These are phyloP conservation scores for Polygonum aviculare DNA, from an alignment of 148 eudicot genomes.

Conservation along the genomic window DNA sequence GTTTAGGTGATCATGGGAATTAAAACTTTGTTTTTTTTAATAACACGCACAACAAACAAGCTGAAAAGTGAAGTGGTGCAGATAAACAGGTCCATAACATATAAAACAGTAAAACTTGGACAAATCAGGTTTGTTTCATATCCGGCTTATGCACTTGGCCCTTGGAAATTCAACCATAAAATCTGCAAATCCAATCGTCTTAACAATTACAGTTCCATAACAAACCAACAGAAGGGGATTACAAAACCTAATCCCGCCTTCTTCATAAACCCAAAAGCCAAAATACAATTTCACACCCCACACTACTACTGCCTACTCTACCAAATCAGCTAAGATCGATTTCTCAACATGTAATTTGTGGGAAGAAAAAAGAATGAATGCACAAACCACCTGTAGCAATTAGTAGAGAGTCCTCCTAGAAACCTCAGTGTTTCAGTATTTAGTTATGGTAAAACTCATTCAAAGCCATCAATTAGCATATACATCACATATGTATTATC, in stretches of 20 bases:
- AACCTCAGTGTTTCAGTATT: not conserved
- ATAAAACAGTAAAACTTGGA: not conserved
- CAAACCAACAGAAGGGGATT: slow-evolving; percentile 3
- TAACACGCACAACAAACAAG: not conserved
- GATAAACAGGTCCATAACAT: not conserved
- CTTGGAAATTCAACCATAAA: not conserved
- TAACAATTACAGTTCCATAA: not conserved
- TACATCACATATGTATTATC: slow-evolving; percentile 1
- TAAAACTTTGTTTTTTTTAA: not conserved
- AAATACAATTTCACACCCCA: slow-evolving; percentile 4
- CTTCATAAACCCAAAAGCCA: not conserved
- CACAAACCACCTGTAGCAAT: slow-evolving; percentile 8
- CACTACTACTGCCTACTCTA: slow-evolving; percentile 1
- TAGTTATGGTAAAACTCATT: slow-evolving; percentile 2
- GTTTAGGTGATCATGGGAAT: not conserved
- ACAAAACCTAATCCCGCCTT: not conserved
- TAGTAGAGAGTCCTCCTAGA: not conserved
- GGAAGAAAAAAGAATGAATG: slow-evolving; percentile 2
- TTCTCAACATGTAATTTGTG: not conserved
- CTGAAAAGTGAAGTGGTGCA: not conserved
- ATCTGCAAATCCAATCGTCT: not conserved
- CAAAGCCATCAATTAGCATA: not conserved
- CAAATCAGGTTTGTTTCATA: not conserved
- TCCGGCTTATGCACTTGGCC: not conserved
- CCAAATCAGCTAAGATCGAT: slow-evolving; percentile 1